Evolutionary conservation across 2,329 filamentous ascomycete species (phyloP), one percentile per base, ranked within the genome.

Genomic region (Colletotrichum cereale): DNA sequence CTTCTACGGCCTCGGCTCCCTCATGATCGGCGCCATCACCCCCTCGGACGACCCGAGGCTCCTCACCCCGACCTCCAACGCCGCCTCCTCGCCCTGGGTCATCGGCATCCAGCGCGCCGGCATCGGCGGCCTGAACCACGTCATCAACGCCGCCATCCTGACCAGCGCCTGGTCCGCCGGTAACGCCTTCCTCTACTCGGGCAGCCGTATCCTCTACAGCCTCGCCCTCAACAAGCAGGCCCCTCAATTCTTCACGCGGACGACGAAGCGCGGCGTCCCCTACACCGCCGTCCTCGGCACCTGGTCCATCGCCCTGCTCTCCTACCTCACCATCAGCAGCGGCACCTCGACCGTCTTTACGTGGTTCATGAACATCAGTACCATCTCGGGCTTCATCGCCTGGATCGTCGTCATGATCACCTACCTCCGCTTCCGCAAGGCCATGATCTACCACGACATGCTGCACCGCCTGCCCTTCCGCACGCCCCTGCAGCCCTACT

Each of bases 281-380:
- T 89, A 81, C 75, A 83, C 81, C 14, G 86, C 84, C 3, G 87
- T 90, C 1, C 78, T 89, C 6, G 81, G 80, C 64, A 89, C 89
- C 6, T 86, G 85, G 84, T 79, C 86, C 0, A 86, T 93, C 76
- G 90, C 90, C 31, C 84, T 91, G 11, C 85, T 95, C 4, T 89
- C 90, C 0, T 95, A 91, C 83, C 87, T 95, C 78, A 93, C 92
- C 78, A 86, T 90, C 55, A 90, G 88, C 56, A 87, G 86, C 74
- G 87, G 85, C 38, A 90, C 90, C 29, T 86, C 88, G 42, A 84
- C 85, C 3, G 92, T 92, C 8, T 94, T 93, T 79, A 86, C 84
- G 63, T 94, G 91, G 90, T 92, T 94, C 78, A 86, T 90, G 75
- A 92, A 92, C 78, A 86, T 94, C 66, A 91, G 89, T 38, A 93